Evolutionary conservation across 225 moss, liverwort and hornwort species (phyloP), one percentile per base, ranked within the genome.

Genomic region (Physcomitrellopsis africana): DNA sequence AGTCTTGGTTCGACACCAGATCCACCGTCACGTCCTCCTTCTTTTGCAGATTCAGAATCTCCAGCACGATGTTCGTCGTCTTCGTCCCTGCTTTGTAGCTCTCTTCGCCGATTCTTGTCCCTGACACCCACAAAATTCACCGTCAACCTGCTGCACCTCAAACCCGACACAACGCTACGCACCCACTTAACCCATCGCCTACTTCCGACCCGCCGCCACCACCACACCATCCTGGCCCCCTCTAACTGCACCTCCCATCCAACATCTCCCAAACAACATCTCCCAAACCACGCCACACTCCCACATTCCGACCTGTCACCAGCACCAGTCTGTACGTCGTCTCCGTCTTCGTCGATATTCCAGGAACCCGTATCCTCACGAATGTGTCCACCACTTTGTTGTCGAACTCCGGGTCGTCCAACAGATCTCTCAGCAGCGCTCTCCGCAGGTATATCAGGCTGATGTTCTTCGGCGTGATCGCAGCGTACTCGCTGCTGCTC

Each of bases 1-100:
- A 96, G 57, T 96, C 96, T 45, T 96, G 96, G 72, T 96, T 96
- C 63, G 96, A 96, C 41, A 94, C 94, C 62, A 96, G 82, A 77
- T 96, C 96, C 44, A 96, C 92, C n/a, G 96, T 96, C 37, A 92
- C 94, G 62, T 96, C 96, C 79, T 96, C 96, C 72, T 93, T 86
- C 78, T 92, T 96, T 59, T 94, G 92, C 60, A 96, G 80, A 51
- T 96, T 96, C 81, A 96, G 76, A 51, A 96, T 88, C 82, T 96
- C 96, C 78, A 96, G 76, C 45, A 96, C 94, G 1, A 91, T 73
- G 65, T 94, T 92, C 58, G 96, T 92, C 55, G 82, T 76, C 69
- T 94, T 96, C 63, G 90, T 81, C 46, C 96, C 96, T 45, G 92
- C 92, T 80, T 94, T 96, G 75, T 96, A 96, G 22, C 79, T 80